Base-by-base conservation (phyloP, 2,329 filamentous ascomycete genomes). In the Neodidymelliopsis sp. region DNA sequence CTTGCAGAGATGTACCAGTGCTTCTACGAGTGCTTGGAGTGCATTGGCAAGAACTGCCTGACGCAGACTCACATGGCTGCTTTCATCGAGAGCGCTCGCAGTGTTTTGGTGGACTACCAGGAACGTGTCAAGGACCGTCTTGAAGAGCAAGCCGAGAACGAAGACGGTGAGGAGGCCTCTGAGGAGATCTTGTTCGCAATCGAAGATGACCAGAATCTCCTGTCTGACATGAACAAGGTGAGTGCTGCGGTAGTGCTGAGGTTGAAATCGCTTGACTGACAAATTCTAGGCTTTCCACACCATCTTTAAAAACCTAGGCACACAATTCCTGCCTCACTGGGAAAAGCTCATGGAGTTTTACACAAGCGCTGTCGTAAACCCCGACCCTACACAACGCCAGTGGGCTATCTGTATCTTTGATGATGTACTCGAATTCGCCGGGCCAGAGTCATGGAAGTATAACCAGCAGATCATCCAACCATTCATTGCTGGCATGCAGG, bases 271-370 rank as follows among this genome's bases (percentile, higher is more conserved):
- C 13, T 81, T 97, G 28, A 96, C 92, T 2, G 94, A 99, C 69
- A 97, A 97, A 92, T 97, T 97, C 84, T 97, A 99, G 80, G 93
- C 94, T 0, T 99, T 96, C 83, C 94, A 99, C 75, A 93, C 91
- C 53, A 91, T 99, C 59, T 99, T 99, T 82, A 97, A 97, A 80
- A 92, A 96, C 77, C 91, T 97, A 71, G 90, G 90, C 18, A 81
- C 85, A 8, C 79, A 82, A 9, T 99, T 99, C 80, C 81, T 99
- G 43, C 88, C 86, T 4, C 81, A 90, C 30, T 99, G 93, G 92
- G 89, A 96, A 70, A 84, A 85, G 42, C 81, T 99, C 18, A 85
- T 96, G 72, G 79, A 82, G 9, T 96, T 91, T 46, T 97, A 97
- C 72, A 86, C 92, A 63, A 81, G 81, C 23, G 97, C 97, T 73